Evolutionary conservation across 2,329 filamentous ascomycete species (phyloP).

Genomic region (Neonectria coccinea): DNA sequence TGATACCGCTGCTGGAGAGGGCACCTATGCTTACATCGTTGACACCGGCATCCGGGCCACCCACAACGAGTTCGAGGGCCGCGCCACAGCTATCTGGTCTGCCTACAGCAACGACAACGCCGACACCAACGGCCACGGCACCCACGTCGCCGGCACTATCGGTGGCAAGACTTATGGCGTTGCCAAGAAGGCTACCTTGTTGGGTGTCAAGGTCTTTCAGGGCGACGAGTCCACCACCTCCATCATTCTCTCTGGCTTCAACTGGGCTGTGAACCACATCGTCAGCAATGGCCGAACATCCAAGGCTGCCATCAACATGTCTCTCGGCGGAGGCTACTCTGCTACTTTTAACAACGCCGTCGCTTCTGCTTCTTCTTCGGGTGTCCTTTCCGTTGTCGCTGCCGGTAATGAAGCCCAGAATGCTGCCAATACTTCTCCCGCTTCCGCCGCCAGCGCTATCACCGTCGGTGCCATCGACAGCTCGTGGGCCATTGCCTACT

Average conservation of each 20-base stretch:
- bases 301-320: conserved; percentile 65
- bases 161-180: conserved; percentile 53
- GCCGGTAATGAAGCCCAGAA: conserved; percentile 62
- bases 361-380: conserved; percentile 56
- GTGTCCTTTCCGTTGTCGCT: conserved; percentile 65
- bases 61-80: conserved; percentile 66
- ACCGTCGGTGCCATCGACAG: conserved; percentile 53
- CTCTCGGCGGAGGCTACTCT: conserved; percentile 62
- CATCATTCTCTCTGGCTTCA: conserved; percentile 50
- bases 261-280: conserved; percentile 60
- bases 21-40: conserved; percentile 70
- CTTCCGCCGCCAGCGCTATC: conserved; percentile 48
- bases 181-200: conserved; percentile 57
- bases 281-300: conserved; percentile 52
- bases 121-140: conserved; percentile 57
- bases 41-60: conserved; percentile 70
- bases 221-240: conserved; percentile 43
- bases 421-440: conserved; percentile 46
- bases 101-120: conserved; percentile 43
- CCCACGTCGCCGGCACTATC: conserved; percentile 54
- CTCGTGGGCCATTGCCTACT: conserved; percentile 55
- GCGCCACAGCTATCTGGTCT: conserved; percentile 54
- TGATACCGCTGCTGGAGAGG: conserved; percentile 57
- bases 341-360: conserved; percentile 63
- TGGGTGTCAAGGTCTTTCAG: conserved; percentile 61